phyloP scores from a whole-genome alignment of 192 early-diverging fungal genomes.

The Pilaira anomala region DNA sequence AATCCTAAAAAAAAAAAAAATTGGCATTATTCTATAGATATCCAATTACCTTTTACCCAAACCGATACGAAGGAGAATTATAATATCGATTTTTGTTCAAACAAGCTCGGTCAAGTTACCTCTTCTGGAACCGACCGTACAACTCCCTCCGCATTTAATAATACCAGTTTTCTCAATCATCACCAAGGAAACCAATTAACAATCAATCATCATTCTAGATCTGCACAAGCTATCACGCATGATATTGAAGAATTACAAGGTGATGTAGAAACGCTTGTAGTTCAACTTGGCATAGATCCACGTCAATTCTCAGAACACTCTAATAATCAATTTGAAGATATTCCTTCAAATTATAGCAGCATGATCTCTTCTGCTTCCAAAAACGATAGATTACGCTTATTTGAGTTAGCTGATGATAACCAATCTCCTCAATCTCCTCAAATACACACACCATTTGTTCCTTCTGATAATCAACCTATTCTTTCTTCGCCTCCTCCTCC shows the following conservation, averaged over 20 bases:
- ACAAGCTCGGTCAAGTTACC: too few relatives aligned
- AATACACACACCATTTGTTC: too few relatives aligned
- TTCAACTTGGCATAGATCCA: slow-evolving; percentile 13
- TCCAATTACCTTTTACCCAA: background rate
- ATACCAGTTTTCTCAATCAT: too few relatives aligned
- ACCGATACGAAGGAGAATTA: background rate
- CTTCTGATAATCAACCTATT: too few relatives aligned
- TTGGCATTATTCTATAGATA: background rate
- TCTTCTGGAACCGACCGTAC: too few relatives aligned
- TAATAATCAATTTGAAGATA: background rate
- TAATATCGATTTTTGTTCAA: background rate
- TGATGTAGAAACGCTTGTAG: slow-evolving; percentile 17
- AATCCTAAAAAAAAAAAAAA: background rate
- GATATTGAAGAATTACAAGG: slow-evolving; percentile 17
- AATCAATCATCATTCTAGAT: too few relatives aligned
- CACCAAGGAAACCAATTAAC: too few relatives aligned
- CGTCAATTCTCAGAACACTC: background rate
- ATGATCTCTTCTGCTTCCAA: background rate
- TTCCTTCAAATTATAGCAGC: background rate
- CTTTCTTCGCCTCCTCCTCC: too few relatives aligned
- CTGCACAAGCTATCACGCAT: slow-evolving; percentile 15
- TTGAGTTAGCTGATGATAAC: too few relatives aligned
- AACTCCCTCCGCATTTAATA: too few relatives aligned
- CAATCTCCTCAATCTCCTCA: too few relatives aligned
- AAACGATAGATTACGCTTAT: too few relatives aligned